Percentiles rank a stretch among this genome's conserved stretches.
Evolutionary conservation across 2,329 filamentous ascomycete genomes (phyloP).

Genomic region (Neonectria faginata): DNA sequence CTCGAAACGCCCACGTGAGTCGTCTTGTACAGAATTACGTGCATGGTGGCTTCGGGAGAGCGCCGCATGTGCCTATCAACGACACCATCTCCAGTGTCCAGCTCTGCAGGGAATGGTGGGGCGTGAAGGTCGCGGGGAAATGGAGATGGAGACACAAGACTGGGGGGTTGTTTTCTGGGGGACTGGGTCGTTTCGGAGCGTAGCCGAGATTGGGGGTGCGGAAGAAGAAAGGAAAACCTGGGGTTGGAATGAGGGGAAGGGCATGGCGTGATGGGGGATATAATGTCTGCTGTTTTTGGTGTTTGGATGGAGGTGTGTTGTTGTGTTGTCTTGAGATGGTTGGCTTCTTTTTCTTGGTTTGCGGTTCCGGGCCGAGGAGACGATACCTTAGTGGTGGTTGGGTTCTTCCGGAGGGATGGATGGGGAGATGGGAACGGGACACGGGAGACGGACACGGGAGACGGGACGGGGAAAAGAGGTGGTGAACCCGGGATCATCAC

Average conservation of each 20-base stretch:
- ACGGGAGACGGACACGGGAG: background rate
- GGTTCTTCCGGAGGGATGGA: background rate
- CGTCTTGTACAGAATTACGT: background rate
- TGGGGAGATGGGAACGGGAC: background rate
- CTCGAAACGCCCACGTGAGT: slow-evolving; percentile 6
- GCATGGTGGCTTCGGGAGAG: slow-evolving; percentile 26
- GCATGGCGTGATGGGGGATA: slow-evolving; percentile 17
- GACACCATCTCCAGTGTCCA: background rate
- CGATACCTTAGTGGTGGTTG: background rate
- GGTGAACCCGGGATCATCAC: background rate
- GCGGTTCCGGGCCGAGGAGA: background rate
- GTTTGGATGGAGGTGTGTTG: background rate
- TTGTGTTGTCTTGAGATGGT: slow-evolving; percentile 6
- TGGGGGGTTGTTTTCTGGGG: slow-evolving; percentile 19
- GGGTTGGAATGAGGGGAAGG: slow-evolving; percentile 14
- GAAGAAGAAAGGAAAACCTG: slow-evolving; percentile 6
- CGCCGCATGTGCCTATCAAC: slow-evolving; percentile 8
- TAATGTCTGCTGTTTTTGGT: slow-evolving; percentile 3
- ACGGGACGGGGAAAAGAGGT: background rate
- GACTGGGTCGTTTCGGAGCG: slow-evolving; percentile 20
- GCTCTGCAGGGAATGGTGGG: background rate
- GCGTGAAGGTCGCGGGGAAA: slow-evolving; percentile 32
- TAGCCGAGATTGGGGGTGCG: slow-evolving; percentile 22
- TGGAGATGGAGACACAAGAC: slow-evolving; percentile 9
- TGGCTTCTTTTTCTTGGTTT: background rate